Conservation (phyloP, 305 asterid genomes). For the Fraxinus nigra region DNA sequence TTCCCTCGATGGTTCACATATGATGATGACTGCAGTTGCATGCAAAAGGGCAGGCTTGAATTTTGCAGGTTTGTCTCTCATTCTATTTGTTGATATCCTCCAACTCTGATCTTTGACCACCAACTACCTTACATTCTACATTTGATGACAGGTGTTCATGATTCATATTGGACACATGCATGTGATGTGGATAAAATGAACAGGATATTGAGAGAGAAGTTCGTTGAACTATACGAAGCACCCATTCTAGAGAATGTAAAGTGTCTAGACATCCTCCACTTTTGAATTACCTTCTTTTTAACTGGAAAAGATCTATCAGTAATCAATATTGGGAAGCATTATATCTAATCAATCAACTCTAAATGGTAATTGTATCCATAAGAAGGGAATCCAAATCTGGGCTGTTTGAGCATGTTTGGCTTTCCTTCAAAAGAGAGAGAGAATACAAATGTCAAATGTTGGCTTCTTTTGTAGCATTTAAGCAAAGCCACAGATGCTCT, state of each 20-base stretch:
- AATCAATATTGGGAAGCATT: neutral
- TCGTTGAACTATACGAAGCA: slow-evolving; percentile 77
- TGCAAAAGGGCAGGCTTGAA: slow-evolving; percentile 84
- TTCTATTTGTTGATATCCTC: slow-evolving; percentile 10
- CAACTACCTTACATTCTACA: slow-evolving; percentile 13
- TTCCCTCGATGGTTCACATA: slow-evolving; percentile 96
- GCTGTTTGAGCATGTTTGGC: neutral
- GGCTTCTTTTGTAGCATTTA: neutral
- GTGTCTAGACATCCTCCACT: slow-evolving; percentile 18
- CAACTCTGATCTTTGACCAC: slow-evolving; percentile 3
- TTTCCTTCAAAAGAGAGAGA: neutral
- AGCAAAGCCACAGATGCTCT: neutral
- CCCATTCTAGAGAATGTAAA: slow-evolving; percentile 88
- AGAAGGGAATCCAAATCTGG: neutral
- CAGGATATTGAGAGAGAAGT: slow-evolving; percentile 74
- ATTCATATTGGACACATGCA: slow-evolving; percentile 98
- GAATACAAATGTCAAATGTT: neutral
- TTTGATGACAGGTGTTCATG: slow-evolving; percentile 84
- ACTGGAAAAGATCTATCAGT: neutral
- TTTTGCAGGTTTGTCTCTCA: slow-evolving; percentile 69
- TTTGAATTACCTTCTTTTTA: neutral
- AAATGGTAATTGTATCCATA: neutral
- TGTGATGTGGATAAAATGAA: slow-evolving; percentile 84
- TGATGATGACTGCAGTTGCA: slow-evolving; percentile 99
- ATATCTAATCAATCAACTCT: neutral